Evolutionary conservation across 768 basidiomycete genomes (phyloP).

Genomic region (Mycena floridula): DNA sequence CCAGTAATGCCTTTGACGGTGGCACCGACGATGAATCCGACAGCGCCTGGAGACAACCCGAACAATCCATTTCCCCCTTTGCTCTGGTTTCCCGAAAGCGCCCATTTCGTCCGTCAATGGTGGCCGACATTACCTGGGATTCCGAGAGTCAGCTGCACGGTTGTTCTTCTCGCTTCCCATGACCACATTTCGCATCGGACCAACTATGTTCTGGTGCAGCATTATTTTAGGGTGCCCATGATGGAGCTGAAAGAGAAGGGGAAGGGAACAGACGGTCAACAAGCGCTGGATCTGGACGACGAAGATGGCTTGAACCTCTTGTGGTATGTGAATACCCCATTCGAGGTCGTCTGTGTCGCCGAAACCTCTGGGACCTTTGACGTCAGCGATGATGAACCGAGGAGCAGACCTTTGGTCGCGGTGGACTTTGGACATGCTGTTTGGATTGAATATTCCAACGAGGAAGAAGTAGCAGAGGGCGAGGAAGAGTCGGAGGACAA

Average conservation of each 20-base stretch:
- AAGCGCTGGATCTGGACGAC: too few species aligned
- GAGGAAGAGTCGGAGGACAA: constrained; percentile 41
- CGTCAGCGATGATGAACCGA: constrained; percentile 30
- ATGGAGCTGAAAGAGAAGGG: constrained; percentile 17
- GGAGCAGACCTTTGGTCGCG: too few species aligned
- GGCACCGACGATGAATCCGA: too few species aligned
- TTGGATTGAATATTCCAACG: constrained; percentile 61
- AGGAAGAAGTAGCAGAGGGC: too few species aligned
- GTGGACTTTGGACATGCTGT: constrained; percentile 88
- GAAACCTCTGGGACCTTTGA: constrained; percentile 37
- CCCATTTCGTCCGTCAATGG: constrained; percentile 78
- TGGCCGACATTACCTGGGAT: constrained; percentile 65
- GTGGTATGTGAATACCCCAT: constrained; percentile 67
- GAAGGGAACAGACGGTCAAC: neutral
- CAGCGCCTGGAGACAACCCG: too few species aligned
- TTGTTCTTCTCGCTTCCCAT: constrained; percentile 59
- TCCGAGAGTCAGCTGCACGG: constrained; percentile 66
- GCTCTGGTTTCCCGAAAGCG: constrained; percentile 66
- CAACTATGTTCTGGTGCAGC: constrained; percentile 63
- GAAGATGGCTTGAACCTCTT: constrained; percentile 58
- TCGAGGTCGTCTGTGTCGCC: constrained; percentile 63
- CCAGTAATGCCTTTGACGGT: too few species aligned
- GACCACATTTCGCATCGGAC: too few species aligned
- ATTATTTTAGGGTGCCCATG: constrained; percentile 70
- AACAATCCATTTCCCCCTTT: constrained; percentile 68